phyloP scores from a whole-genome alignment of 78 protist species.

The Dictyostelium brefeldianum region DNA sequence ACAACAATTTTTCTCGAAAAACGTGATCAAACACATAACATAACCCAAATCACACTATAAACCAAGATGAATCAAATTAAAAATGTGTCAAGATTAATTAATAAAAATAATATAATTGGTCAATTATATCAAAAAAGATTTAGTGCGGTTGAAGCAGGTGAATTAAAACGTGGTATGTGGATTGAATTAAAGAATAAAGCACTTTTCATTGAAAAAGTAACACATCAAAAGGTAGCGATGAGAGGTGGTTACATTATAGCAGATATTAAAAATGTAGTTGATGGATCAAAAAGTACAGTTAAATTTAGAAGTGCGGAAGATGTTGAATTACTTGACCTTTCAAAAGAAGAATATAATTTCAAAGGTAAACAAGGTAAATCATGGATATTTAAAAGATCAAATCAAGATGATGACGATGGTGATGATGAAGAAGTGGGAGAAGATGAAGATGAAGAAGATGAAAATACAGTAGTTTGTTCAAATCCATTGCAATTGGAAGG shows the following conservation, averaged over 20 bases:
- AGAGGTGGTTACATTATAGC: constrained; percentile 77
- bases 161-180: constrained; percentile 41
- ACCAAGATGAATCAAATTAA: too few species aligned
- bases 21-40: too few species aligned
- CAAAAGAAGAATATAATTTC: not conserved
- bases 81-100: not conserved
- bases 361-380: not conserved
- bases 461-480: not conserved
- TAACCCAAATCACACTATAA: too few species aligned
- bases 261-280: constrained; percentile 47
- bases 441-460: constrained; percentile 43
- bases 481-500: not conserved
- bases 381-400: not conserved
- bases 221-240: constrained; percentile 75
- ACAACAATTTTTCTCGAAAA: not conserved
- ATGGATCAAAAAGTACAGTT: constrained; percentile 32
- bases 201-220: constrained; percentile 26
- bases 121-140: constrained; percentile 31
- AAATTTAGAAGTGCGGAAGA: constrained; percentile 77
- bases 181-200: constrained; percentile 47
- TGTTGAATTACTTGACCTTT: constrained; percentile 35
- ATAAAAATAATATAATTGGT: too few species aligned
- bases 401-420: not conserved
- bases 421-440: not conserved
- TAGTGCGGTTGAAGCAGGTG: constrained; percentile 59